Evolutionary conservation across 2,329 filamentous ascomycete genomes (phyloP).

Genomic region (Cytospora piceae): DNA sequence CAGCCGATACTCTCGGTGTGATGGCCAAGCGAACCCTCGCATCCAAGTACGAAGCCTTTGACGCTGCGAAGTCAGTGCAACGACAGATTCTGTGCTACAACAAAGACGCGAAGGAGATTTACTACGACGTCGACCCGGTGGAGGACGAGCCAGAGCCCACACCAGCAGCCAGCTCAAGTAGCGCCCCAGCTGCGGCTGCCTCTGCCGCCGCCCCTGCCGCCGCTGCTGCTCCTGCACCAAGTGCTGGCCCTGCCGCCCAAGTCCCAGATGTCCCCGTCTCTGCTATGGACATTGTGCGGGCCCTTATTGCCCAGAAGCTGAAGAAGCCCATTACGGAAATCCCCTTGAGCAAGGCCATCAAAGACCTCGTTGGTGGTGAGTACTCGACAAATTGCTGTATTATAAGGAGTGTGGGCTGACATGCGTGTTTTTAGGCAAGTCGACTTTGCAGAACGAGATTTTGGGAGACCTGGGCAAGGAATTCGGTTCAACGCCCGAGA

Average conservation of each 20-base stretch:
- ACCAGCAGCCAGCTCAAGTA: conserved; percentile 51
- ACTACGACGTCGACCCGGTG: conserved; percentile 95
- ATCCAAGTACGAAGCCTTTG: conserved; percentile 98
- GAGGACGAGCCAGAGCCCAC: conserved; percentile 81
- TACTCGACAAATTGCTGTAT: conserved; percentile 32
- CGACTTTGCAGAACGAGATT: conserved; percentile 97
- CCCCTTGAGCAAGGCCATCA: conserved; percentile 94
- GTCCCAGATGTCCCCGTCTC: conserved; percentile 86
- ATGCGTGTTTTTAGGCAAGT: conserved; percentile 72
- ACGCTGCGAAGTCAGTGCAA: conserved; percentile 94
- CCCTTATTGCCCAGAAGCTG: conserved; percentile 93
- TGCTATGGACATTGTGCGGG: conserved; percentile 86
- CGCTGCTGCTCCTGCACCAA: conserved; percentile 64
- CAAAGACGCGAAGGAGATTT: conserved; percentile 99
- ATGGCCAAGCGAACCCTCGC: conserved; percentile 97
- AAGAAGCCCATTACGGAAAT: conserved; percentile 92
- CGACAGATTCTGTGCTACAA: conserved; percentile 99
- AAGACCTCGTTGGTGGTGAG: conserved; percentile 95
- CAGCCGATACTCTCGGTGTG: conserved; percentile 92
- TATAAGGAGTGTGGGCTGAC: conserved; percentile 23
- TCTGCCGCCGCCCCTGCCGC: conserved; percentile 59
- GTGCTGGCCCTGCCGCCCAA: conserved; percentile 83
- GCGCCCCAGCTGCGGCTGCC: conserved; percentile 57
- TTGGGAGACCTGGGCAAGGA: conserved; percentile 97
- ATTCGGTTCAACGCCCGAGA: conserved; percentile 96